Evolutionary conservation across 495 filamentous ascomycete species (phyloP).

Genomic region (Massariosphaeria phaeospora): DNA sequence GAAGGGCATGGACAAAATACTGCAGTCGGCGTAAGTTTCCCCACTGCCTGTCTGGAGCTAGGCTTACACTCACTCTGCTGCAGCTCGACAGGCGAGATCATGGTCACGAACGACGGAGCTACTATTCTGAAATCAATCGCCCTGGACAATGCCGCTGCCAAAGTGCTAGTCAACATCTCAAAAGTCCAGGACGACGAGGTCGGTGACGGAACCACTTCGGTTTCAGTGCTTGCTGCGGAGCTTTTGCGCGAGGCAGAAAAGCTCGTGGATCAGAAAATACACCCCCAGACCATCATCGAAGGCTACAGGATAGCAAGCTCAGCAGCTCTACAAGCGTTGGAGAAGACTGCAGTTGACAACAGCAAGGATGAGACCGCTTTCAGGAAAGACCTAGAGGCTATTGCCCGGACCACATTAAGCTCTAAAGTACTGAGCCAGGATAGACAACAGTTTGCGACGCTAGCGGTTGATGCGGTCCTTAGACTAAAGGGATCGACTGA

Average conservation of each 20-base stretch:
- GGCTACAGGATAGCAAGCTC: conserved; percentile 94
- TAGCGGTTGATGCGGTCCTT: conserved; percentile 90
- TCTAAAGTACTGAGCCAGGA: conserved; percentile 96
- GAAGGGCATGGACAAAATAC: conserved; percentile 99
- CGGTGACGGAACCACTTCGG: conserved; percentile 88
- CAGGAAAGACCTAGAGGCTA: conserved; percentile 81
- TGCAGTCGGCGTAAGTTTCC: conserved; percentile 81
- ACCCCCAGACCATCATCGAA: conserved; percentile 98
- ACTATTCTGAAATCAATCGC: conserved; percentile 98
- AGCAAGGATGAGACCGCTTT: conserved; percentile 76
- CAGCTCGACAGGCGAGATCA: conserved; percentile 91
- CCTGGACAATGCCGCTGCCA: conserved; percentile 97
- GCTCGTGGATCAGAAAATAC: conserved; percentile 93
- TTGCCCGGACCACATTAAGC: conserved; percentile 93
- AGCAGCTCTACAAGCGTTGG: conserved; percentile 78
- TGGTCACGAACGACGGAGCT: conserved; percentile 97
- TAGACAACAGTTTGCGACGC: conserved; percentile 79
- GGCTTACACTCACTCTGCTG: conserved; percentile 14
- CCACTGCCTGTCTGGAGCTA: neutral
- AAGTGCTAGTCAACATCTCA: conserved; percentile 96
- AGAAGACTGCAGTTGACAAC: conserved; percentile 80
- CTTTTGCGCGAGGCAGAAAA: conserved; percentile 94
- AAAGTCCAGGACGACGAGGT: conserved; percentile 99
- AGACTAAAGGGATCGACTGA: conserved; percentile 88
- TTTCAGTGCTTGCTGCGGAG: conserved; percentile 91